Conservation (phyloP, 768 basidiomycete genomes). For the Suillus occidentalis region DNA sequence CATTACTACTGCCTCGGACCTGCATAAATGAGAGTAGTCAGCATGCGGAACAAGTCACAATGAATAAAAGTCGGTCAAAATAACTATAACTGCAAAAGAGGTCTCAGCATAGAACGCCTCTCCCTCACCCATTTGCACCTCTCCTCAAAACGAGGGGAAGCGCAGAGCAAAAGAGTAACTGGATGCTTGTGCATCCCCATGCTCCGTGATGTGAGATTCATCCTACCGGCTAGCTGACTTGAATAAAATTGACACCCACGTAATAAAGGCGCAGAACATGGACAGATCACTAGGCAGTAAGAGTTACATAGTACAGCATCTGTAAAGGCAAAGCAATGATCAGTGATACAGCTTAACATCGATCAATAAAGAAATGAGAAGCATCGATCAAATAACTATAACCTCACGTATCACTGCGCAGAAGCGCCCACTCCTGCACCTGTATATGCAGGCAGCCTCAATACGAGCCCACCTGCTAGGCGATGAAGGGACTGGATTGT, state of each 20-base stretch:
- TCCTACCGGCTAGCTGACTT: conserved; percentile 26
- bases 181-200: conserved; percentile 23
- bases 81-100: conserved; percentile 31
- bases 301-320: background rate
- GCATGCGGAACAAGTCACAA: background rate
- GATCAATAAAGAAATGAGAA: background rate
- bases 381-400: conserved; percentile 36
- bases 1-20: background rate
- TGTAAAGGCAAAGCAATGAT: conserved; percentile 1
- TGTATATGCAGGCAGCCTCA: conserved; percentile 36
- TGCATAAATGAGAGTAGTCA: background rate
- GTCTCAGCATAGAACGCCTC: conserved; percentile 20
- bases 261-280: background rate
- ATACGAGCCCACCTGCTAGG: conserved; percentile 35
- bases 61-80: conserved; percentile 24
- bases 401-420: conserved; percentile 33
- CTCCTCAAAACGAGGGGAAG: conserved; percentile 27
- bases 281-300: background rate
- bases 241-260: conserved; percentile 6
- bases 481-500: conserved; percentile 34
- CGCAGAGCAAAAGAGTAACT: conserved; percentile 26
- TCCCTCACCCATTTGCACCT: conserved; percentile 22
- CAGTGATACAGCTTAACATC: background rate
- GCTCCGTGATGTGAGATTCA: conserved; percentile 25
- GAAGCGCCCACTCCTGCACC: conserved; percentile 36